phyloP scores from a whole-genome alignment of 1,284 basidiomycete genomes.

The Pseudozyma hubeiensis region DNA sequence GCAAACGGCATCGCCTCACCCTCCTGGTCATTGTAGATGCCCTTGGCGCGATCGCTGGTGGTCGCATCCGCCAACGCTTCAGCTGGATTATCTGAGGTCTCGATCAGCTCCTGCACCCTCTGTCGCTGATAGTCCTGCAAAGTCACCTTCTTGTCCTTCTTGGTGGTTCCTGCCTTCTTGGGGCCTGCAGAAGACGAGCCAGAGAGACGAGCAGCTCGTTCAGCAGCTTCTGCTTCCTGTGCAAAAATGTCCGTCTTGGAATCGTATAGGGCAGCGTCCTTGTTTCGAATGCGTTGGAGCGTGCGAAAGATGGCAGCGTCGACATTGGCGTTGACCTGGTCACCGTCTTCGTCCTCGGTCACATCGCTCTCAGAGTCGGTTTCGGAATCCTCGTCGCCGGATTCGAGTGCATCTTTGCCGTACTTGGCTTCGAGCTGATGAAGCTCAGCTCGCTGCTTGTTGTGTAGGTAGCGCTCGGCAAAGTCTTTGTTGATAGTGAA shows the following conservation, averaged over 20 bases:
- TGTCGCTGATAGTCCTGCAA: slow-evolving; percentile 66
- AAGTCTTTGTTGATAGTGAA: slow-evolving; percentile 65
- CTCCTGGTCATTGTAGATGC: slow-evolving; percentile 71
- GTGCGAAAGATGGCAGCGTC: slow-evolving; percentile 96
- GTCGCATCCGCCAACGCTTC: slow-evolving; percentile 65
- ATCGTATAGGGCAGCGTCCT: slow-evolving; percentile 87
- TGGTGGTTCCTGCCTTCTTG: slow-evolving; percentile 23
- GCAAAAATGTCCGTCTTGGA: slow-evolving; percentile 67
- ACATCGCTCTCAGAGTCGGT: slow-evolving; percentile 72
- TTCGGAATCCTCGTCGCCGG: slow-evolving; percentile 34
- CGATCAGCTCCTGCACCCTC: slow-evolving; percentile 63
- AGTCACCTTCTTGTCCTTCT: slow-evolving; percentile 61
- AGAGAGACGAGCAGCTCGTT: slow-evolving; percentile 23
- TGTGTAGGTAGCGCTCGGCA: slow-evolving; percentile 63
- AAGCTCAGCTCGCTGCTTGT: slow-evolving; percentile 63
- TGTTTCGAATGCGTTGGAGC: slow-evolving; percentile 83
- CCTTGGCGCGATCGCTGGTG: slow-evolving; percentile 23
- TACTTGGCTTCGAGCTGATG: slow-evolving; percentile 63
- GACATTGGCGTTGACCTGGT: slow-evolving; percentile 90
- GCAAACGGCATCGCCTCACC: slow-evolving; percentile 76
- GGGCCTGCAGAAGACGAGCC: slow-evolving; percentile 13
- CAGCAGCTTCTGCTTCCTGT: slow-evolving; percentile 38
- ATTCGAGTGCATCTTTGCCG: slow-evolving; percentile 42
- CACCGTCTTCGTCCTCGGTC: slow-evolving; percentile 93
- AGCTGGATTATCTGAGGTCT: slow-evolving; percentile 60